Base-by-base conservation (phyloP, 1,284 basidiomycete genomes). In the Heterobasidion annosum region DNA sequence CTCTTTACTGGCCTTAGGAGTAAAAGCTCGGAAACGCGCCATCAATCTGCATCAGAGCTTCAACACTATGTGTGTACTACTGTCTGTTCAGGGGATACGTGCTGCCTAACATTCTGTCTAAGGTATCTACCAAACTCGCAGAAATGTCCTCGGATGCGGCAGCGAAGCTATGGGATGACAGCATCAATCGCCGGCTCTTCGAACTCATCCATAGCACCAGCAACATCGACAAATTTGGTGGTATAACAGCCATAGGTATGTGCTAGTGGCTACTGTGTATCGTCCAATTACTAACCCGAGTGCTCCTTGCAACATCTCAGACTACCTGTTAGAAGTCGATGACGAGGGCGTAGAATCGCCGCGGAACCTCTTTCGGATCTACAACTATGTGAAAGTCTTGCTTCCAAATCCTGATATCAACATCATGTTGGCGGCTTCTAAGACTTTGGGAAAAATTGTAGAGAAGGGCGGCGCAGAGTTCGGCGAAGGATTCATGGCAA, bases 311-410 rank as follows among this genome's bases (percentile, higher is more conserved):
- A n/a, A 2, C n/a, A 15, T 32, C 56, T 13, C 57, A 90, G 89
- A 91, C 62, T 75, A 84, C 64, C 77, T 89, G 35, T 76, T 87
- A 56, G 84, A 82, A 52, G 76, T 82, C 51, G 79, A 79, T 40
- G 88, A 88, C 65, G 86, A 89, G 65, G 81, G 80, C 8, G 82
- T 89, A 34, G 88, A 89, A 65, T 82, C 83, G 42, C 85, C 83
- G 61, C 75, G 81, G 42, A 87, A 87, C 58, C 79, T 92, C 42
- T 93, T 88, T 68, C 82, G 91, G 42, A 89, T 93, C 70, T 94
- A 90, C 76, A 93, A 93, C 72, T 94, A 93, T 71, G 88, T 93
- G 70, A 92, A 92, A 65, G 81, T 86, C 48, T 80, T 93, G 25
- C 77, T 93, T 16, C 91, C 91, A 7, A 88, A 89, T 65, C 78